Evolutionary conservation across 306 rosid genomes (phyloP).

Genomic region (Senna tora): DNA sequence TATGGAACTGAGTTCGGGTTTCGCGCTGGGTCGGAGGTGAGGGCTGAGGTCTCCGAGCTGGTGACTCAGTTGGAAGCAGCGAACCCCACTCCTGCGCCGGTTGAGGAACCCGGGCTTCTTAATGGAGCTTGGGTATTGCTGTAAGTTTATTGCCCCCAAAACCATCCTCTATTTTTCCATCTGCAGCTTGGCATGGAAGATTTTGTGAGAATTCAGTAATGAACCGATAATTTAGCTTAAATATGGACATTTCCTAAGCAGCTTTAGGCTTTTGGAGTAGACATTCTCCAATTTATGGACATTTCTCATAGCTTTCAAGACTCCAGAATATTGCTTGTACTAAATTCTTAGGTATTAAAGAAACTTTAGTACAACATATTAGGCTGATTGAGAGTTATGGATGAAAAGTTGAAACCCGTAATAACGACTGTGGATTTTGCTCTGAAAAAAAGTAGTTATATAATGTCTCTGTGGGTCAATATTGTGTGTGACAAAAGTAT

Average conservation of each 20-base stretch:
- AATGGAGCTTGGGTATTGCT: constrained; percentile 90
- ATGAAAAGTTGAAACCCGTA: background rate
- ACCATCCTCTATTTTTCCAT: background rate
- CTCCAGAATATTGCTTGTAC: background rate
- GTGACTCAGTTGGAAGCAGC: constrained; percentile 85
- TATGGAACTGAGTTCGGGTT: constrained; percentile 87
- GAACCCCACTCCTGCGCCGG: constrained; percentile 78
- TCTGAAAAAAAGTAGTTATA: constrained; percentile 3
- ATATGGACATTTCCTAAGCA: background rate
- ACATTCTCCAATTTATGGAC: background rate
- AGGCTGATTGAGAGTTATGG: constrained; percentile 15
- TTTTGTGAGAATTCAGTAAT: background rate
- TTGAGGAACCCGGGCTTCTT: constrained; percentile 64
- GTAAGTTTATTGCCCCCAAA: constrained; percentile 56
- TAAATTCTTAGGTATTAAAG: constrained; percentile 5
- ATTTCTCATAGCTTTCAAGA: background rate
- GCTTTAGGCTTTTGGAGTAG: background rate
- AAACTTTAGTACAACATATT: background rate
- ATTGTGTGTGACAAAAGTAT: background rate
- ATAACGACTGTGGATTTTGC: background rate
- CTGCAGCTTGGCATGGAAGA: background rate
- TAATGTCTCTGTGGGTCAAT: background rate
- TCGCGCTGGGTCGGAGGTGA: constrained; percentile 75
- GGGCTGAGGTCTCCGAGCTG: constrained; percentile 89
- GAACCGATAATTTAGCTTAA: background rate